Percentiles rank a stretch among this genome's conserved stretches.
Evolutionary conservation across 2,329 filamentous ascomycete genomes (phyloP).

Genomic region (Sarocladiaceae sp.): DNA sequence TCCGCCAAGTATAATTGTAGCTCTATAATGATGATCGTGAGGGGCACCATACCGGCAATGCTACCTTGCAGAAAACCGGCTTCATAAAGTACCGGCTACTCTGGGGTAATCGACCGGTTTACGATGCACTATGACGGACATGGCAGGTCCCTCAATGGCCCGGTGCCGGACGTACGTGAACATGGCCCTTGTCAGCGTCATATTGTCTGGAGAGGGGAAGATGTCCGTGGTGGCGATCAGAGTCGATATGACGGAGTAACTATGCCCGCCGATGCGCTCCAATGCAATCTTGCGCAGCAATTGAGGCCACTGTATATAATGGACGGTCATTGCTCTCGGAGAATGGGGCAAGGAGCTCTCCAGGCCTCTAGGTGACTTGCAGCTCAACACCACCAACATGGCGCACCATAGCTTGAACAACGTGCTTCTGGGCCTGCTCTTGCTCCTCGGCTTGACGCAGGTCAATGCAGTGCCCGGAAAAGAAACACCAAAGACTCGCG

Average conservation of each 20-base stretch:
- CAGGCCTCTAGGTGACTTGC: no score
- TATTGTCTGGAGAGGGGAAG: neutral
- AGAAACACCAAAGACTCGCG: slow-evolving; percentile 9
- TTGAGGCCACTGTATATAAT: neutral
- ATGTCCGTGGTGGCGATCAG: neutral
- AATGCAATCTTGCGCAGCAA: neutral
- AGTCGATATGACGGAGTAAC: neutral
- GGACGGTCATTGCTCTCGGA: neutral
- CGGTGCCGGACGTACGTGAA: neutral
- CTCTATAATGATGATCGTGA: no score
- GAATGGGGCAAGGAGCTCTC: no score
- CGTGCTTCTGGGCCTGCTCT: slow-evolving; percentile 1
- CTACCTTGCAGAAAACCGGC: neutral
- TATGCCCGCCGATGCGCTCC: neutral
- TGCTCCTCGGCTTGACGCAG: neutral
- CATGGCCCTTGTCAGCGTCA: neutral
- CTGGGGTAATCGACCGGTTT: neutral
- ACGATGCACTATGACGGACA: neutral
- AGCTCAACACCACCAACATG: no score
- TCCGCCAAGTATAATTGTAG: no score
- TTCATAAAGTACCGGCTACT: neutral
- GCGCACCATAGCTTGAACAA: neutral
- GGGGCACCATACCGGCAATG: neutral
- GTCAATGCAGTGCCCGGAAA: neutral
- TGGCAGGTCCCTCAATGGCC: neutral